Conservation (phyloP, 371 early-diverging fungal genomes). For the Racocetra persica region DNA sequence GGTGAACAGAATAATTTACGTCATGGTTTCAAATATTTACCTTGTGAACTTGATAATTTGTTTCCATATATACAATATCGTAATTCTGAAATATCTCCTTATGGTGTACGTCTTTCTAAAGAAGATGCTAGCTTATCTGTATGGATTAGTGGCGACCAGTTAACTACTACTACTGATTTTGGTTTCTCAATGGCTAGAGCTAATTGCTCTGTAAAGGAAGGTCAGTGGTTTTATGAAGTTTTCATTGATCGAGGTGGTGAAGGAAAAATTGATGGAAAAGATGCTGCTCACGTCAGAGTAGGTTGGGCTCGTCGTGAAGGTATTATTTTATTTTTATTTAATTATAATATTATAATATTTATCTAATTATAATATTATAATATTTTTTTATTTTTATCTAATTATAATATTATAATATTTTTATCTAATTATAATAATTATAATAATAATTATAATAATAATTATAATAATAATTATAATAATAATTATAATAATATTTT, state of each 20-base stretch:
- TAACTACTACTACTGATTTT: slow-evolving; percentile 67
- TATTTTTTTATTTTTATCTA: not conserved
- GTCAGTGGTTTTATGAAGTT: slow-evolving; percentile 76
- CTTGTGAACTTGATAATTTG: slow-evolving; percentile 61
- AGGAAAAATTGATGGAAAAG: slow-evolving; percentile 48
- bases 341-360: not conserved
- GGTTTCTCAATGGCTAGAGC: slow-evolving; percentile 77
- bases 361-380: no score
- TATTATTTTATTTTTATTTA: slow-evolving; percentile 44
- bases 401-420: no score
- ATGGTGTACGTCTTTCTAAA: slow-evolving; percentile 63
- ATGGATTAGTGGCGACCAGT: slow-evolving; percentile 66
- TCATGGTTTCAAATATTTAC: slow-evolving; percentile 70
- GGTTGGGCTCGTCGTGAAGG: slow-evolving; percentile 77
- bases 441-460: no score
- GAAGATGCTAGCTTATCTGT: slow-evolving; percentile 73
- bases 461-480: no score
- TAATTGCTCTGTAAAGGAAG: slow-evolving; percentile 71
- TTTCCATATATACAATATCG: slow-evolving; percentile 64
- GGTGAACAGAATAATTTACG: slow-evolving; percentile 57
- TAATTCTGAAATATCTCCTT: slow-evolving; percentile 58
- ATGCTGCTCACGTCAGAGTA: slow-evolving; percentile 71
- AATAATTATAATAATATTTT: no score
- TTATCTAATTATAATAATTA: no score
- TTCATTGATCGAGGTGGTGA: slow-evolving; percentile 59